These are phyloP conservation scores for Pseudogymnoascus sp. DNA, from an alignment of 2,329 filamentous ascomycete species.

Conservation along the genomic window DNA sequence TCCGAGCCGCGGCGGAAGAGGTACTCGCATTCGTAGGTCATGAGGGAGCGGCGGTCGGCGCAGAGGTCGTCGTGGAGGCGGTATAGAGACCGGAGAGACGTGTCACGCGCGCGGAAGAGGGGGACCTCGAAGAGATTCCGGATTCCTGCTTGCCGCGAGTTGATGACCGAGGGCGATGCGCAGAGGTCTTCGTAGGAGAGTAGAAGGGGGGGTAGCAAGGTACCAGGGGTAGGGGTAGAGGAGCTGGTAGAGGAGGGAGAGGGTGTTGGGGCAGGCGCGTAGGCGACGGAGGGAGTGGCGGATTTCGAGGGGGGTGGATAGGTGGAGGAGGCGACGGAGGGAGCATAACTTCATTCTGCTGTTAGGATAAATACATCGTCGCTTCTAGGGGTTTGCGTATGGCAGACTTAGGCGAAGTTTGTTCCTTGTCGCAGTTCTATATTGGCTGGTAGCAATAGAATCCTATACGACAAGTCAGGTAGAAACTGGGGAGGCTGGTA, in stretches of 20 bases:
- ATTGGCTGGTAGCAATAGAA: not conserved
- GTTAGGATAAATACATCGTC: not conserved
- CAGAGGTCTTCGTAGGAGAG: not conserved
- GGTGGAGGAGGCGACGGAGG: not conserved
- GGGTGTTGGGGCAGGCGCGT: not conserved
- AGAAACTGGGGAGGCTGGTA: too few species aligned
- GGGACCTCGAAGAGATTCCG: constrained; percentile 24
- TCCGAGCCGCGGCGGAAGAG: constrained; percentile 22
- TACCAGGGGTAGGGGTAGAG: not conserved
- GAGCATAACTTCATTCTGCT: not conserved
- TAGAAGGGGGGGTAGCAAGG: not conserved
- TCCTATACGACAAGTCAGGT: too few species aligned
- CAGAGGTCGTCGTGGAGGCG: constrained; percentile 23
- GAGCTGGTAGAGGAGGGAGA: not conserved
- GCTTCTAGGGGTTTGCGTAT: not conserved
- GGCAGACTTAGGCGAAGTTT: not conserved
- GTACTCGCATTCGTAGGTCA: constrained; percentile 17
- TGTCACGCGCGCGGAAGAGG: constrained; percentile 26
- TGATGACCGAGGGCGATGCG: not conserved
- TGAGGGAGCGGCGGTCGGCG: not conserved
- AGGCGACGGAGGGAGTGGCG: not conserved
- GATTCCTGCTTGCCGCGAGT: constrained; percentile 9
- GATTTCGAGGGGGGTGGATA: not conserved
- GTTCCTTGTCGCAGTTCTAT: not conserved
- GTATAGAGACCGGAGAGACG: constrained; percentile 25